A percentile compares a stretch with the other conserved stretches of the same genome.
phyloP scores from a whole-genome alignment of 176 grass and related monocot genomes.

The Lolium rigidum region DNA sequence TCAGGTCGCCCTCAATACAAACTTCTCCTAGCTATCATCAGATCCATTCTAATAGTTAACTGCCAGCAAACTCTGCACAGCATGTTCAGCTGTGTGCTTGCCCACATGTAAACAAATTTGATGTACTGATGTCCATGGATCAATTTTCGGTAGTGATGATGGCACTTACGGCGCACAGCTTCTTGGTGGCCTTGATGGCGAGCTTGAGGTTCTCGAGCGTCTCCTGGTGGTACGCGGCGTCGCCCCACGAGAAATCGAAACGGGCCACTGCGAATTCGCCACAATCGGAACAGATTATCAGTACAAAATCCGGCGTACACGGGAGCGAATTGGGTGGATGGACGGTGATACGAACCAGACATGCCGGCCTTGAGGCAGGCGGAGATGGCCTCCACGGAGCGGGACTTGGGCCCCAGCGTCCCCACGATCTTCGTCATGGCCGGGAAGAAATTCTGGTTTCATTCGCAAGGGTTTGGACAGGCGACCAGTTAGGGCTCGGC shows the following conservation, averaged over 20 bases:
- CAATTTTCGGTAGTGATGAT: neutral
- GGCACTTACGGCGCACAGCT: conserved; percentile 76
- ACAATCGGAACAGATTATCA: neutral
- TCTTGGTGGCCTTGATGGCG: conserved; percentile 93
- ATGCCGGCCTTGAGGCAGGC: conserved; percentile 98
- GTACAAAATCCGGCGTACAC: neutral
- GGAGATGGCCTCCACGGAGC: conserved; percentile 90
- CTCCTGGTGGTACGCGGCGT: conserved; percentile 93
- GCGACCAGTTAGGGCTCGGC: neutral
- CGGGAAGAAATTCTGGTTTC: conserved; percentile 81
- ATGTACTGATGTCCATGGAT: neutral
- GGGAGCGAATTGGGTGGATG: neutral
- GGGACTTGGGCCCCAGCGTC: conserved; percentile 91
- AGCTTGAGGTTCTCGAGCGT: conserved; percentile 93
- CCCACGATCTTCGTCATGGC: conserved; percentile 99
- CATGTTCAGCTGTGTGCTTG: neutral
- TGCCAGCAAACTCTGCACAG: neutral
- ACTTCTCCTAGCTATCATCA: neutral
- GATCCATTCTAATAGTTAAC: neutral
- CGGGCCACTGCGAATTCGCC: conserved; percentile 62
- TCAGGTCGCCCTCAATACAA: neutral
- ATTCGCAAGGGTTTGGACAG: neutral
- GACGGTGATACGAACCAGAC: conserved; percentile 55
- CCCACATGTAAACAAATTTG: neutral
- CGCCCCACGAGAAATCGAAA: conserved; percentile 97